Evolutionary conservation across 371 early-diverging fungal genomes (phyloP).

Genomic region (Mortierella sp.): DNA sequence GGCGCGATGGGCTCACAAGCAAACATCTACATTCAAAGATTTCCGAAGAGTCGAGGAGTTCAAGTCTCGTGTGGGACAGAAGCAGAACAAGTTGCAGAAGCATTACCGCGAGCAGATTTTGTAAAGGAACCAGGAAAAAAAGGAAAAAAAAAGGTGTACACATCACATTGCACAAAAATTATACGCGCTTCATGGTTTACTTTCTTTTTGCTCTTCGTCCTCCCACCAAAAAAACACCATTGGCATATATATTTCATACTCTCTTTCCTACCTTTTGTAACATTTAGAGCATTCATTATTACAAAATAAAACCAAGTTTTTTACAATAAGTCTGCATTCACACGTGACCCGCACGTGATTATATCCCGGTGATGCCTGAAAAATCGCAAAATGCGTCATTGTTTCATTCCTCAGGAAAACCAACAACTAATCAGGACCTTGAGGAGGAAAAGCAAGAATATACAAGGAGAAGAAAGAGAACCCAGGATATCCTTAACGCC

Average conservation of each 20-base stretch:
- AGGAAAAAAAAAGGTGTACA: background rate
- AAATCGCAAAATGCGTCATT: background rate
- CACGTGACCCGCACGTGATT: background rate
- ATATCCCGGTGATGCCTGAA: background rate
- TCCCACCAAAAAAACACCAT: background rate
- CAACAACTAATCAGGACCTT: background rate
- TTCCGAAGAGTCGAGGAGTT: slow-evolving; percentile 74
- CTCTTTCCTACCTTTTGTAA: slow-evolving; percentile 1
- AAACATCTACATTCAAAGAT: slow-evolving; percentile 64
- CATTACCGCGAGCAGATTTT: slow-evolving; percentile 87
- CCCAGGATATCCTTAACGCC: background rate
- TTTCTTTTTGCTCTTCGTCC: background rate
- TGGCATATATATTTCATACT: slow-evolving; percentile 4
- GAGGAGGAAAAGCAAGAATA: background rate
- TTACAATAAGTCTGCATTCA: too few species aligned
- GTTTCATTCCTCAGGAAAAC: background rate
- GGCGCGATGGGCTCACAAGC: slow-evolving; percentile 59
- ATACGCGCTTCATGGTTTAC: background rate
- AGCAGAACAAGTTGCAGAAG: slow-evolving; percentile 88
- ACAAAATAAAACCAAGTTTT: background rate
- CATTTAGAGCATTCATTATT: slow-evolving; percentile 4
- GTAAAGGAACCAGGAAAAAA: slow-evolving; percentile 4
- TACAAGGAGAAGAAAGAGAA: background rate
- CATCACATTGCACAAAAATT: background rate
- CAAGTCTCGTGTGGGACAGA: slow-evolving; percentile 81